Evolutionary conservation across 768 basidiomycete species (phyloP).

Genomic region (Lactarius evosmus): DNA sequence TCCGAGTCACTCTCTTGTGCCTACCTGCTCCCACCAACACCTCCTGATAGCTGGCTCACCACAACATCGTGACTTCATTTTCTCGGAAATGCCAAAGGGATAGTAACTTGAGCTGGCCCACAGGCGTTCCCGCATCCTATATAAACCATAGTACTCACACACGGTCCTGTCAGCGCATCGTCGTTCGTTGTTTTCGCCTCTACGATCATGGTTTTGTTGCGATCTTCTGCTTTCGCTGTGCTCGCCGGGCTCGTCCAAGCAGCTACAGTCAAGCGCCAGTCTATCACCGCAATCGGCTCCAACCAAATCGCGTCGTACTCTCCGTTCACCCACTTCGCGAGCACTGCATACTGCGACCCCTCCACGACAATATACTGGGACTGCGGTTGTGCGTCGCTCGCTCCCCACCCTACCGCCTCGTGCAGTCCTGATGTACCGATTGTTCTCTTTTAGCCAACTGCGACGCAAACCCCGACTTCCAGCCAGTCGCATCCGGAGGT

Average conservation of each 20-base stretch:
- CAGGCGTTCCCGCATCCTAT: neutral
- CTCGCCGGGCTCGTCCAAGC: neutral
- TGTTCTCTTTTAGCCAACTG: constrained; percentile 40
- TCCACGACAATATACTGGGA: constrained; percentile 32
- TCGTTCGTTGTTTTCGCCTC: neutral
- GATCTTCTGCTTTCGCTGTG: neutral
- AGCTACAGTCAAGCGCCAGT: constrained; percentile 11
- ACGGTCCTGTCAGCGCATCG: neutral
- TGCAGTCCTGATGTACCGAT: neutral
- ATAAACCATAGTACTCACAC: neutral
- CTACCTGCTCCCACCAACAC: neutral
- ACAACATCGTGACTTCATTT: neutral
- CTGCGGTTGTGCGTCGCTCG: constrained; percentile 32
- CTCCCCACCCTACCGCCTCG: too few species aligned
- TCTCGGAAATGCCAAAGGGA: neutral
- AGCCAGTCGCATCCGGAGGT: constrained; percentile 48
- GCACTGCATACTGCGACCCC: constrained; percentile 36
- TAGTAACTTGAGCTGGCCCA: neutral
- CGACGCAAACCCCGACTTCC: constrained; percentile 46
- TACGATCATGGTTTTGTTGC: constrained; percentile 3
- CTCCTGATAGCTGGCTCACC: neutral
- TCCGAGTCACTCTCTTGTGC: neutral
- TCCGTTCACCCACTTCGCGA: constrained; percentile 36
- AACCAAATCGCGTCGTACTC: constrained; percentile 33
- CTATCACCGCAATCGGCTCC: constrained; percentile 29